Evolutionary conservation across 75 land plant species (phyloP).

Genomic region (Sequoia sempervirens): DNA sequence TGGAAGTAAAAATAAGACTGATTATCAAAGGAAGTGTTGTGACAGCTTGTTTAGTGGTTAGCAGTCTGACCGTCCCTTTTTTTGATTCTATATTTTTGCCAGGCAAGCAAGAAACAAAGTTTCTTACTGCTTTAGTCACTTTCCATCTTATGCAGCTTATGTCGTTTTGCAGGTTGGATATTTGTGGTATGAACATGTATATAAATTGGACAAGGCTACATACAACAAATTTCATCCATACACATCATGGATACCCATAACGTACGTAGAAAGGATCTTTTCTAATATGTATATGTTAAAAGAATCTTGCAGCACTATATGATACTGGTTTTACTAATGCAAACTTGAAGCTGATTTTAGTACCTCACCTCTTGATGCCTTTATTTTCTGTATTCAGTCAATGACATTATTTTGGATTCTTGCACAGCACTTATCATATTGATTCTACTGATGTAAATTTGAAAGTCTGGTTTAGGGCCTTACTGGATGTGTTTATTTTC

Average conservation of each 20-base stretch:
- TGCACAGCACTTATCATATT: neutral
- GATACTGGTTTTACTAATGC: neutral
- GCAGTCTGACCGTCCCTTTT: constrained; percentile 12
- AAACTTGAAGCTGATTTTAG: neutral
- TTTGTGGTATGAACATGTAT: constrained; percentile 87
- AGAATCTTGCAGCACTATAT: neutral
- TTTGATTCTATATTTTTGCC: neutral
- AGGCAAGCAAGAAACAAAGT: neutral
- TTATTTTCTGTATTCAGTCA: constrained; percentile 5
- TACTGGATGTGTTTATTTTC: neutral
- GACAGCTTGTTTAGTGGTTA: constrained; percentile 51
- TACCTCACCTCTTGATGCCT: neutral
- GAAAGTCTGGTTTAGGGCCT: neutral
- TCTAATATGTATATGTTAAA: too few species aligned
- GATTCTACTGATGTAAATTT: constrained; percentile 8
- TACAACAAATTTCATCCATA: constrained; percentile 95
- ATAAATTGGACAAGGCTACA: constrained; percentile 83
- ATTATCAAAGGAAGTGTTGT: constrained; percentile 51
- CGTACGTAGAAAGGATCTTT: constrained; percentile 37
- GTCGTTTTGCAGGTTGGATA: constrained; percentile 70
- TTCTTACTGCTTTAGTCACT: neutral
- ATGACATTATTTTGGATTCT: neutral
- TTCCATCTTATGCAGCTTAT: constrained; percentile 1
- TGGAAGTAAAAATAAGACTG: constrained; percentile 48
- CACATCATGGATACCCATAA: constrained; percentile 99